phyloP scores from a whole-genome alignment of 2,329 filamentous ascomycete genomes.

The Sarocladium brachiariae region DNA sequence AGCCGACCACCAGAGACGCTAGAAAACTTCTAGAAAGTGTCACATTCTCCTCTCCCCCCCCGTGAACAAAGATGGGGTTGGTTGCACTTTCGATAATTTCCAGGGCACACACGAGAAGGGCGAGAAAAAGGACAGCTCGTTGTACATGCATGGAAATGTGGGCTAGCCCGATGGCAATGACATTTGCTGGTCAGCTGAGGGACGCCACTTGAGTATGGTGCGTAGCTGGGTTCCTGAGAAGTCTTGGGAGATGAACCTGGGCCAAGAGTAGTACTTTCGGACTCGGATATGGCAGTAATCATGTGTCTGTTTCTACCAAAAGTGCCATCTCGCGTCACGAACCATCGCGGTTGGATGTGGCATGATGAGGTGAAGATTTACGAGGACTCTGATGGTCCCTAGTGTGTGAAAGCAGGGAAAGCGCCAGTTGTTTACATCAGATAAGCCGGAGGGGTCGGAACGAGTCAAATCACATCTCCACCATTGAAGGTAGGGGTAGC shows the following conservation, averaged over 20 bases:
- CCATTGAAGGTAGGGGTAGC: not conserved
- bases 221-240: not conserved
- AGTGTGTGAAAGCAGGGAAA: not conserved
- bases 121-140: too few relatives aligned
- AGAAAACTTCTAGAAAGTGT: slow-evolving; percentile 6
- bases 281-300: not conserved
- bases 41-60: too few relatives aligned
- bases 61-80: too few relatives aligned
- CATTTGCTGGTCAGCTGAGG: slow-evolving; percentile 9
- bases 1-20: not conserved
- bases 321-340: not conserved
- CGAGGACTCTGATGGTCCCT: too few relatives aligned
- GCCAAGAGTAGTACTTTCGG: not conserved
- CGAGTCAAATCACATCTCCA: not conserved
- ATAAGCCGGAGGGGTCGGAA: slow-evolving; percentile 3
- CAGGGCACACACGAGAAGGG: not conserved
- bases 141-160: too few relatives aligned
- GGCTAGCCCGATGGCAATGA: not conserved
- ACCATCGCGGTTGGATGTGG: not conserved
- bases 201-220: not conserved
- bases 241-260: not conserved
- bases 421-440: not conserved
- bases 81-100: too few relatives aligned
- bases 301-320: not conserved
- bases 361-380: too few relatives aligned